Evolutionary conservation across 2,329 filamentous ascomycete species (phyloP), one percentile per base, ranked within the genome.

Genomic region (Pseudodiploospora longispora): DNA sequence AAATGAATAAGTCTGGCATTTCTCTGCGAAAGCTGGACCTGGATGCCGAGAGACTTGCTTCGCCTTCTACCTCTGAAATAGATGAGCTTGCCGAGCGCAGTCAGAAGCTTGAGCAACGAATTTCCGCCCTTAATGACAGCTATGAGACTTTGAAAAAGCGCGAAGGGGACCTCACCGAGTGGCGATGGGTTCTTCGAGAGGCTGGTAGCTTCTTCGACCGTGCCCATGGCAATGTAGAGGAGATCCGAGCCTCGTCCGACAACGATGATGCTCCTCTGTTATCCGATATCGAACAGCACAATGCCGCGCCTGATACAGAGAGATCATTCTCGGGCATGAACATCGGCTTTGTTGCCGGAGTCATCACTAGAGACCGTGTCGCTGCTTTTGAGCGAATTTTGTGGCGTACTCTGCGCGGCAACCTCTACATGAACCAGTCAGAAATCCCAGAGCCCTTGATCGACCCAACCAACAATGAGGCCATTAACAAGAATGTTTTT

Each of bases 351-450:
- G 91, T 98, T 42, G 87, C 93, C 43, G 93, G 93, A 67, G 93
- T 97, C 56, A 97, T 98, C 56, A 80, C 87, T 33, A 82, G 93
- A 43, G 91, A 97, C 60, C 83, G 91, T 41, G 91, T 98, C 48
- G 90, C 84, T 10, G 87, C 91, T 28, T 98, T 98, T 61, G 94
- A 98, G 71, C 85, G 93, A 47, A 98, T 98, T 55, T 75, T 98
- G 41, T 98, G 93, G 93, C 82, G 93, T 59, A 96, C 94, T 0
- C 80, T 98, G 36, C 88, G 93, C 64, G 93, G 93, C 58, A 98
- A 98, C 67, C 72, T 98, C 51, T 98, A 97, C 76, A 98, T 98
- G 93, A 98, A 98, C 69, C 94, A 98, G 72, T 91, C 91, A 35
- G 93, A 98, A 74, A 98, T 98, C 50, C 83, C 89, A 6, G 91